phyloP scores from a whole-genome alignment of 1,139 yeast species.

The Tardiomyces blankii region DNA sequence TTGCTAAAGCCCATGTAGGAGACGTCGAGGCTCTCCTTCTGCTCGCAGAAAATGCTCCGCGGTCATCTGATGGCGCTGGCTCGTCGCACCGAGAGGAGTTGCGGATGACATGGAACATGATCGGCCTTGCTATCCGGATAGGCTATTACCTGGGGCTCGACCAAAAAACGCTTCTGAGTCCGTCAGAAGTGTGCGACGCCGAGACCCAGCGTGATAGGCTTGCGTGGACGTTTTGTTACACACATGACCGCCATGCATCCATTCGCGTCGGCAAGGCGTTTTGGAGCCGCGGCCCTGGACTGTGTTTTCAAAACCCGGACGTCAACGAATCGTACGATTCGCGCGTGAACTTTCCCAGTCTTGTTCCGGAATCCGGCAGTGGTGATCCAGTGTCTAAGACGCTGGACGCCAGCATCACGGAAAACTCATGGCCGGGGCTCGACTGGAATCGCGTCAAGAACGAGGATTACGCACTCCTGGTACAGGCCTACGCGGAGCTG shows the following conservation, averaged over 20 bases:
- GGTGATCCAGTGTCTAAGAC: background rate
- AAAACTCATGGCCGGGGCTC: slow-evolving; percentile 1
- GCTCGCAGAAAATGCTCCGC: slow-evolving; percentile 14
- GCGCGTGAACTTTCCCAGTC: slow-evolving; percentile 13
- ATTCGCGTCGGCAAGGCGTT: slow-evolving; percentile 16
- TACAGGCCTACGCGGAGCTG: slow-evolving; percentile 14
- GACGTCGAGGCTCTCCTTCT: slow-evolving; percentile 12
- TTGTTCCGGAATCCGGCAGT: slow-evolving; percentile 3
- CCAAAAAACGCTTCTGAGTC: slow-evolving; percentile 13
- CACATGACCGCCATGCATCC: slow-evolving; percentile 15
- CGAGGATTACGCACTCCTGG: slow-evolving; percentile 10
- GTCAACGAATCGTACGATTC: slow-evolving; percentile 9
- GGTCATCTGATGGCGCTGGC: background rate
- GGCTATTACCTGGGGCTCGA: slow-evolving; percentile 14
- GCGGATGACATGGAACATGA: slow-evolving; percentile 13
- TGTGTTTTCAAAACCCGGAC: slow-evolving; percentile 15
- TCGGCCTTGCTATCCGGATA: slow-evolving; percentile 14
- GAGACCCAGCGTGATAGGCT: slow-evolving; percentile 12
- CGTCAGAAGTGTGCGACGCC: slow-evolving; percentile 9
- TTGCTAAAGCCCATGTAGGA: slow-evolving; percentile 10
- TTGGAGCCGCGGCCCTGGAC: slow-evolving; percentile 16
- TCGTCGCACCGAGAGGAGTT: background rate
- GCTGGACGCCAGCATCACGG: background rate
- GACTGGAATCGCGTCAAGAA: background rate
- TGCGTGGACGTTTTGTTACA: slow-evolving; percentile 16